Percentiles rank a stretch among this genome's conserved stretches.
Conservation (phyloP, 2,329 filamentous ascomycete genomes). For the Paecilomyces fulvus region DNA sequence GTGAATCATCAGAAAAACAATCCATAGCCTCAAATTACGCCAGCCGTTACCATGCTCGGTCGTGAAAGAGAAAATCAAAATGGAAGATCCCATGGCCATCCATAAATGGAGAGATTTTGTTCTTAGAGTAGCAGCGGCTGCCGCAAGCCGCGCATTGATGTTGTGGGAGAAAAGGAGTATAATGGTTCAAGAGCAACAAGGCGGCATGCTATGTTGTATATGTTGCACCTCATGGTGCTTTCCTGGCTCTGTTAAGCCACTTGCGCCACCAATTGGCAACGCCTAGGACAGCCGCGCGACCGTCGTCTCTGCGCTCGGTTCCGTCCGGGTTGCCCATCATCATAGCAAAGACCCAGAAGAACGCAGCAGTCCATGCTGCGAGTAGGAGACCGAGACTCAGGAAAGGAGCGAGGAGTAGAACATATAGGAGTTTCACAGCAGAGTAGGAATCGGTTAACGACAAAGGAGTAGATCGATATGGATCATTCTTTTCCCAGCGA, state of each 20-base stretch:
- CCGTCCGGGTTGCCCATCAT: conserved; percentile 56
- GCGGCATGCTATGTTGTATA: not conserved
- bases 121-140: not conserved
- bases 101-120: not conserved
- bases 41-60: not conserved
- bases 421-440: conserved; percentile 36
- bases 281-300: conserved; percentile 49
- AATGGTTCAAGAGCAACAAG: not conserved
- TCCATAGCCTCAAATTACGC: not conserved
- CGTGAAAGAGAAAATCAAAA: not conserved
- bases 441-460: conserved; percentile 28
- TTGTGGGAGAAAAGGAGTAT: not conserved
- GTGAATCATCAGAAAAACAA: not conserved
- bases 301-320: conserved; percentile 52
- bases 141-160: not conserved
- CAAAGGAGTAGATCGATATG: conserved; percentile 20
- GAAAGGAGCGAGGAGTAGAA: conserved; percentile 49
- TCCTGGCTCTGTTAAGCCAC: conserved; percentile 39
- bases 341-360: conserved; percentile 54
- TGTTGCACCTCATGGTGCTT: conserved; percentile 5
- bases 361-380: conserved; percentile 50
- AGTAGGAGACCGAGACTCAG: conserved; percentile 49
- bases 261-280: conserved; percentile 54
- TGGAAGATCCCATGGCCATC: not conserved
- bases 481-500: conserved; percentile 34